Conservation (phyloP, 805 yeast species). For the Lipomyces lipofer region DNA sequence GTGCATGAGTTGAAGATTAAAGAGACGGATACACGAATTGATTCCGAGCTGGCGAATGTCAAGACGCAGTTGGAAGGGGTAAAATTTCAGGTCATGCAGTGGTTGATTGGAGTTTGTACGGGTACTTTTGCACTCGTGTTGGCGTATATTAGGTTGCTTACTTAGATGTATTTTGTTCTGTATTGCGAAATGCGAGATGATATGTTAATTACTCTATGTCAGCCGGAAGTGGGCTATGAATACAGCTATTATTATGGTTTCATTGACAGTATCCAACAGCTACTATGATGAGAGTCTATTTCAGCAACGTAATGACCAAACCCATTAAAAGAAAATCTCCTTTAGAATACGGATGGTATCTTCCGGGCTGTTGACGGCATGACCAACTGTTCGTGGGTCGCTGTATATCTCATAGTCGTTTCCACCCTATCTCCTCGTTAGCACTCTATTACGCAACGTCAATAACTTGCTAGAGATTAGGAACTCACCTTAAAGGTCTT, state of each 20-base stretch:
- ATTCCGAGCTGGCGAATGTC: conserved; percentile 92
- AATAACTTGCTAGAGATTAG: no score
- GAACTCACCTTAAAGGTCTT: conserved; percentile 61
- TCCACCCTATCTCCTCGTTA: conserved; percentile 65
- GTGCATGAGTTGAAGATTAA: conserved; percentile 90
- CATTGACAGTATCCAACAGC: neutral
- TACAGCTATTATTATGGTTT: neutral
- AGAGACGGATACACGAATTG: conserved; percentile 92
- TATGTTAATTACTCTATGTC: neutral
- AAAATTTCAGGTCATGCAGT: conserved; percentile 95
- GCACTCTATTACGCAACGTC: neutral
- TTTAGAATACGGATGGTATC: conserved; percentile 86
- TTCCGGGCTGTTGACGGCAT: conserved; percentile 82
- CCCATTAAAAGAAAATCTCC: conserved; percentile 57
- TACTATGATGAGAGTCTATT: neutral
- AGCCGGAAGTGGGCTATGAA: neutral
- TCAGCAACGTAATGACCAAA: neutral
- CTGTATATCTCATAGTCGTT: conserved; percentile 95
- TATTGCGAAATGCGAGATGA: no score
- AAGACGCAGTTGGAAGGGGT: conserved; percentile 93
- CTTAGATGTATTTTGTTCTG: conserved; percentile 42
- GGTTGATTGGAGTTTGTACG: conserved; percentile 97
- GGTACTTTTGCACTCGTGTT: conserved; percentile 94
- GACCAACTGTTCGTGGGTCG: conserved; percentile 94
- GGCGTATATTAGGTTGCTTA: conserved; percentile 83